A percentile compares a stretch with the other conserved stretches of the same genome.
Evolutionary conservation across 140 eudicot genomes (phyloP).

Genomic region (Anethum foeniculum): DNA sequence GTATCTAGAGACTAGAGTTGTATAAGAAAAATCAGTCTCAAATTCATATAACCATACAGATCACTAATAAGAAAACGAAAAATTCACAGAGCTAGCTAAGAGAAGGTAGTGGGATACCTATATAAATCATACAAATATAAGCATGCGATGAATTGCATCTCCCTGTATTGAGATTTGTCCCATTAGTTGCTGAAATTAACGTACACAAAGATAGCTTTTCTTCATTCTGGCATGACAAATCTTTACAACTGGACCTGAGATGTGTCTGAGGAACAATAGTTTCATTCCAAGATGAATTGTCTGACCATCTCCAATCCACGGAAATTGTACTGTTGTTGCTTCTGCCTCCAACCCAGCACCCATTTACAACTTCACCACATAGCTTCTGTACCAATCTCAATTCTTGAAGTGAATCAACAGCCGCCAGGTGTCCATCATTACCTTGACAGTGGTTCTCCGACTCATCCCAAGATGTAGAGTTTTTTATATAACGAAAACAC

Average conservation of each 20-base stretch:
- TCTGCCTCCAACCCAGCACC: conserved; percentile 87
- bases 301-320: conserved; percentile 75
- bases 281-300: conserved; percentile 50
- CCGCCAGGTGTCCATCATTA: conserved; percentile 58
- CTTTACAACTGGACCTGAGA: conserved; percentile 35
- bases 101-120: conserved; percentile 34
- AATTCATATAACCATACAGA: not conserved
- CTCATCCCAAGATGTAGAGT: conserved; percentile 56
- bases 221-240: conserved; percentile 38
- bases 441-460: conserved; percentile 56
- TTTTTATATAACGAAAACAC: conserved; percentile 38
- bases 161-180: conserved; percentile 37
- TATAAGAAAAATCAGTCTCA: not conserved
- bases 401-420: conserved; percentile 53
- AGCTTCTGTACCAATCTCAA: conserved; percentile 36
- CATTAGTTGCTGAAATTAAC: conserved; percentile 34
- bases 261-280: conserved; percentile 29
- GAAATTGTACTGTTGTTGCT: conserved; percentile 19
- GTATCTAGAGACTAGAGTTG: not conserved
- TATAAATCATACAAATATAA: conserved; percentile 63
- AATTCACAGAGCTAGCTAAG: not conserved
- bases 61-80: not conserved
- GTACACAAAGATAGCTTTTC: conserved; percentile 46
- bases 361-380: conserved; percentile 35
- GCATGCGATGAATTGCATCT: conserved; percentile 53